phyloP scores from a whole-genome alignment of 179 eudicot species.

The Kewa caespitosa region DNA sequence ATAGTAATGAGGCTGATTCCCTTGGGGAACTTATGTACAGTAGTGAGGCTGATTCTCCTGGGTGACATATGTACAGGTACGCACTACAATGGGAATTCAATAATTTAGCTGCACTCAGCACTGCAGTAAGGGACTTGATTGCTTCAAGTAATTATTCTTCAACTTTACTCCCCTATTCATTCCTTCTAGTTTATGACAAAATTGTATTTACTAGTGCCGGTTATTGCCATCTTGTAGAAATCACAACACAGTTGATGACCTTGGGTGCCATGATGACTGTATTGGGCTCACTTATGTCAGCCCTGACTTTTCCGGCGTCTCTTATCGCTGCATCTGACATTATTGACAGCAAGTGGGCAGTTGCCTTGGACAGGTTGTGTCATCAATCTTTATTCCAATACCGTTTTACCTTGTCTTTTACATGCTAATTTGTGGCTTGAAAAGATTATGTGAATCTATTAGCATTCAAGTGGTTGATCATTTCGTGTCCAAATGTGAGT shows the following conservation, averaged over 20 bases:
- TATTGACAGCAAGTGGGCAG: slow-evolving; percentile 86
- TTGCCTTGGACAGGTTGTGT: slow-evolving; percentile 74
- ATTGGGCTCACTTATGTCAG: slow-evolving; percentile 54
- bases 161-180: neutral
- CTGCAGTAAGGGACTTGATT: slow-evolving; percentile 79
- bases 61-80: slow-evolving; percentile 39
- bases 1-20: neutral
- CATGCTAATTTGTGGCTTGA: neutral
- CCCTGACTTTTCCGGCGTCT: slow-evolving; percentile 73
- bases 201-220: slow-evolving; percentile 10
- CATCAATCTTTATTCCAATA: neutral
- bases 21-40: neutral
- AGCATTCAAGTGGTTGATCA: neutral
- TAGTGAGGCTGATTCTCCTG: slow-evolving; percentile 4
- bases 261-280: slow-evolving; percentile 86
- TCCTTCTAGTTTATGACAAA: neutral
- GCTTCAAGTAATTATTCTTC: slow-evolving; percentile 55
- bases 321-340: slow-evolving; percentile 56
- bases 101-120: slow-evolving; percentile 69
- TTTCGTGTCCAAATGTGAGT: neutral
- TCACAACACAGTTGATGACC: slow-evolving; percentile 57
- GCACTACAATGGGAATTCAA: slow-evolving; percentile 84
- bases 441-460: too few species aligned
- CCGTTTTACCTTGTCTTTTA: neutral
- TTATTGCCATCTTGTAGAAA: slow-evolving; percentile 41